phyloP scores from a whole-genome alignment of 1,284 basidiomycete species.

The Microbotryum intermedium region DNA sequence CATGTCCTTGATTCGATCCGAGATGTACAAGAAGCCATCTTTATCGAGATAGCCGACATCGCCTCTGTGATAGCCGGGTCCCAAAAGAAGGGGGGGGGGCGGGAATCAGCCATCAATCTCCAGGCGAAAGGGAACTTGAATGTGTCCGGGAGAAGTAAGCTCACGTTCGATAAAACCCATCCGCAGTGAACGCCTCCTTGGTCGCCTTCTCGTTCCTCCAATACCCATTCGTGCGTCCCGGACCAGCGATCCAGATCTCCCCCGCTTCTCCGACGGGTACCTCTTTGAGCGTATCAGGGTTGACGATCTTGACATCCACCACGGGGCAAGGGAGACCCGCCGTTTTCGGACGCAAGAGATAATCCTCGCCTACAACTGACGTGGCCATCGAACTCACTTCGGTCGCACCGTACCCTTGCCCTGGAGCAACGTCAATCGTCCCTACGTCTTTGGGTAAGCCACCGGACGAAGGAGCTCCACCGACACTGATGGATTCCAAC shows the following conservation, averaged over 20 bases:
- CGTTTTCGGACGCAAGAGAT: slow-evolving; percentile 30
- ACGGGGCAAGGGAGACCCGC: slow-evolving; percentile 28
- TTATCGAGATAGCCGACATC: slow-evolving; percentile 53
- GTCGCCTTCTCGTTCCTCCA: slow-evolving; percentile 52
- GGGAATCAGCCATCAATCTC: too few relatives aligned
- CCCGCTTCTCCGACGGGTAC: slow-evolving; percentile 15
- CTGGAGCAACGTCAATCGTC: slow-evolving; percentile 30
- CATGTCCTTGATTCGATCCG: slow-evolving; percentile 49
- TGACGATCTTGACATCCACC: slow-evolving; percentile 24
- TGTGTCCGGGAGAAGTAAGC: too few relatives aligned
- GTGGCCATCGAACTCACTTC: slow-evolving; percentile 35
- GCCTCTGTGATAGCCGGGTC: slow-evolving; percentile 43
- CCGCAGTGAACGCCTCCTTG: slow-evolving; percentile 48
- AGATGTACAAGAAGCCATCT: slow-evolving; percentile 58
- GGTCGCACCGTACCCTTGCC: slow-evolving; percentile 49
- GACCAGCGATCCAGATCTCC: slow-evolving; percentile 45
- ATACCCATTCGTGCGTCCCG: slow-evolving; percentile 54
- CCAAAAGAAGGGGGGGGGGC: too few relatives aligned
- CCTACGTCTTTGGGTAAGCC: slow-evolving; percentile 29
- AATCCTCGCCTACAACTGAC: slow-evolving; percentile 48
- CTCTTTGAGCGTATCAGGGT: background rate
- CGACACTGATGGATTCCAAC: slow-evolving; percentile 46
- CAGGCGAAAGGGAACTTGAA: too few relatives aligned
- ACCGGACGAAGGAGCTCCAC: slow-evolving; percentile 41
- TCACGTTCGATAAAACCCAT: slow-evolving; percentile 44